Evolutionary conservation across 2,329 filamentous ascomycete species (phyloP).

Genomic region (Fusarium euwallaceae): DNA sequence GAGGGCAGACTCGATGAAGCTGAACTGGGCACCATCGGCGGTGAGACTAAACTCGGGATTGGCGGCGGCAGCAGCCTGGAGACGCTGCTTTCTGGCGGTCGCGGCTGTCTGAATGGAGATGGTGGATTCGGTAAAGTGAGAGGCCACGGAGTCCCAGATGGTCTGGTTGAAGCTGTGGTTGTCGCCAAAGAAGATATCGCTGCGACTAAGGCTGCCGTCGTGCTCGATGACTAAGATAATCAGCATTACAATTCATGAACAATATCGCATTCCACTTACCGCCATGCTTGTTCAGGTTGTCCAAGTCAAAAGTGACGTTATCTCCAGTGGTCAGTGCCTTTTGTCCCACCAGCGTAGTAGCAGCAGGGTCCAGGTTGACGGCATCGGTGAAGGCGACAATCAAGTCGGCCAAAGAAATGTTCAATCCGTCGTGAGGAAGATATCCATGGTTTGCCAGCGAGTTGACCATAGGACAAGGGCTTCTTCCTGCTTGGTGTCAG

Average conservation of each 20-base stretch:
- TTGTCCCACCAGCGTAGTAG: slow-evolving; percentile 36
- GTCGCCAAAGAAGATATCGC: slow-evolving; percentile 39
- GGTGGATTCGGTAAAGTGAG: slow-evolving; percentile 37
- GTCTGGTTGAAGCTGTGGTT: slow-evolving; percentile 43
- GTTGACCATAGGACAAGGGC: slow-evolving; percentile 43
- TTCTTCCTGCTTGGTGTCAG: slow-evolving; percentile 29
- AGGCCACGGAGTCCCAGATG: slow-evolving; percentile 31
- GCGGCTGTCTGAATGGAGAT: slow-evolving; percentile 41
- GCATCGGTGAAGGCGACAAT: slow-evolving; percentile 39
- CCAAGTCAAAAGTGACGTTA: slow-evolving; percentile 39
- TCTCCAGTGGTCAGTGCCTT: slow-evolving; percentile 38
- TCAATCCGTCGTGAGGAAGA: slow-evolving; percentile 35
- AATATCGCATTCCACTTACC: neutral
- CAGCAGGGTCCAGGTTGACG: slow-evolving; percentile 42
- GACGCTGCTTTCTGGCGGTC: slow-evolving; percentile 35
- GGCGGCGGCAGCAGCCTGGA: slow-evolving; percentile 26
- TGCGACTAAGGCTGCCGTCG: slow-evolving; percentile 42
- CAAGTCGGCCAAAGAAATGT: slow-evolving; percentile 32
- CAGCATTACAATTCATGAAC: neutral
- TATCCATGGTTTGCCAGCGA: slow-evolving; percentile 42
- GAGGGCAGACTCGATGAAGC: slow-evolving; percentile 40
- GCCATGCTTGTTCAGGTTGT: slow-evolving; percentile 36
- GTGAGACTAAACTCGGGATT: slow-evolving; percentile 36
- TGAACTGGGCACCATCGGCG: slow-evolving; percentile 15
- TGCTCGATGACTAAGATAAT: slow-evolving; percentile 35